Evolutionary conservation across 2,329 filamentous ascomycete species (phyloP).

Genomic region (Neofusicoccum parvum): DNA sequence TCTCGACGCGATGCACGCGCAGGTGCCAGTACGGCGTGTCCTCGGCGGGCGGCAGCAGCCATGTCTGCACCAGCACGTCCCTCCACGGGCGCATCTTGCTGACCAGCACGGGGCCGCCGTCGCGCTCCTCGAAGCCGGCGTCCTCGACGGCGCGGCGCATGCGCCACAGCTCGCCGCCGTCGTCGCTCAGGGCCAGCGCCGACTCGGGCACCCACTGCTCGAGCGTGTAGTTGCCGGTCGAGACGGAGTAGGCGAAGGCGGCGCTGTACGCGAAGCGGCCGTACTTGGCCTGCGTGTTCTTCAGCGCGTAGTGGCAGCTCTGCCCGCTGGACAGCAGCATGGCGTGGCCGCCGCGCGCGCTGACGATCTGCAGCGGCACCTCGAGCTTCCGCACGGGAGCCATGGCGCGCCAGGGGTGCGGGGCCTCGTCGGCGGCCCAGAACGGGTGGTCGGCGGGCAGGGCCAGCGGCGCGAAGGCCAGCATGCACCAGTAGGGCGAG

Average conservation of each 20-base stretch:
- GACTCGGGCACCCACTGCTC: slow-evolving; percentile 77
- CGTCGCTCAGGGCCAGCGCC: slow-evolving; percentile 74
- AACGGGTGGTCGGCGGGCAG: slow-evolving; percentile 71
- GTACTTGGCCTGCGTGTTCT: slow-evolving; percentile 80
- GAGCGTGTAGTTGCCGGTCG: slow-evolving; percentile 72
- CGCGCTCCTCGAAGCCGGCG: slow-evolving; percentile 61
- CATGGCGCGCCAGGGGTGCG: slow-evolving; percentile 55
- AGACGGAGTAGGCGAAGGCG: slow-evolving; percentile 75
- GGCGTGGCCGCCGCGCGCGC: slow-evolving; percentile 71
- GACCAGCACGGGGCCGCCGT: slow-evolving; percentile 61
- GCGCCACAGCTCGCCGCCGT: slow-evolving; percentile 75
- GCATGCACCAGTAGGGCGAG: slow-evolving; percentile 74
- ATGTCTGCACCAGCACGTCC: slow-evolving; percentile 68
- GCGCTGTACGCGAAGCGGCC: slow-evolving; percentile 78
- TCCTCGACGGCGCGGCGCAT: slow-evolving; percentile 69
- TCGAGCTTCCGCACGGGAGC: slow-evolving; percentile 59
- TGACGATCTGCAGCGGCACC: slow-evolving; percentile 73
- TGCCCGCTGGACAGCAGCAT: slow-evolving; percentile 74
- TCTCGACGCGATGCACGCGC: slow-evolving; percentile 63
- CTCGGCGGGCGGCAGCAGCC: slow-evolving; percentile 63
- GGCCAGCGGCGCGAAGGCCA: slow-evolving; percentile 74
- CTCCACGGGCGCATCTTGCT: slow-evolving; percentile 72
- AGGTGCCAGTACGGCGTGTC: slow-evolving; percentile 71
- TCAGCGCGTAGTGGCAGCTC: slow-evolving; percentile 80
- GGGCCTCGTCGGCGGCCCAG: slow-evolving; percentile 70